Conservation (phyloP, 257 asterid genomes). For the Solanum clarkiae region DNA sequence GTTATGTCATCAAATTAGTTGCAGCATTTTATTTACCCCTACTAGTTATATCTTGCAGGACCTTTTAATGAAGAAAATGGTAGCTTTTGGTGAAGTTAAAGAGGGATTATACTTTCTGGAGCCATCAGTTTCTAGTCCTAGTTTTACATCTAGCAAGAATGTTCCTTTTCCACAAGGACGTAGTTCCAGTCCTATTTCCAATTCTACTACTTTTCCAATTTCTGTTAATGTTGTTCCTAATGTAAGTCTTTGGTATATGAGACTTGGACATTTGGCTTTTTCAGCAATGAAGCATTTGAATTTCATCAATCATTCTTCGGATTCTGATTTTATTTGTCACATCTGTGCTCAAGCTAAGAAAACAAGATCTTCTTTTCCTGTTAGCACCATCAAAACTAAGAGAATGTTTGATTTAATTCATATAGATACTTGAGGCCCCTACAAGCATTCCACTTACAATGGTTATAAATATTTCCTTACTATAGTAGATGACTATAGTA, state of each 20-base stretch:
- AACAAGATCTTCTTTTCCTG: not conserved
- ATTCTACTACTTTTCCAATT: not conserved
- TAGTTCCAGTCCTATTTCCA: too few relatives aligned
- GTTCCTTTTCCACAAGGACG: too few relatives aligned
- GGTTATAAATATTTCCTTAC: too few relatives aligned
- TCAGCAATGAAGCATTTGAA: too few relatives aligned
- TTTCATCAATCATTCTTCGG: too few relatives aligned
- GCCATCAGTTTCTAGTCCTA: not conserved
- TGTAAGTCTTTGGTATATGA: not conserved
- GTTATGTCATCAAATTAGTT: not conserved
- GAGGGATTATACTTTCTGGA: not conserved
- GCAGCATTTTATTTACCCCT: too few relatives aligned
- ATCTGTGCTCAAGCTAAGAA: not conserved
- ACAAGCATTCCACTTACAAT: too few relatives aligned
- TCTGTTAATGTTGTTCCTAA: not conserved
- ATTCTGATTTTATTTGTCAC: not conserved
- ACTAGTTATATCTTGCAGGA: not conserved
- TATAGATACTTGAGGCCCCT: too few relatives aligned
- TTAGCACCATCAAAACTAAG: not conserved
- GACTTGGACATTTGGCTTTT: not conserved
- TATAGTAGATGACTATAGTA: too few relatives aligned
- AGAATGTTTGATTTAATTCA: too few relatives aligned
- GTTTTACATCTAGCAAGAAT: not conserved
- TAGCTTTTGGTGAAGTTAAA: not conserved
- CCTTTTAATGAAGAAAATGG: not conserved